A percentile compares a stretch with the other conserved stretches of the same genome.
Conservation (phyloP, 305 asterid species). For the Fraxinus angustifolia region DNA sequence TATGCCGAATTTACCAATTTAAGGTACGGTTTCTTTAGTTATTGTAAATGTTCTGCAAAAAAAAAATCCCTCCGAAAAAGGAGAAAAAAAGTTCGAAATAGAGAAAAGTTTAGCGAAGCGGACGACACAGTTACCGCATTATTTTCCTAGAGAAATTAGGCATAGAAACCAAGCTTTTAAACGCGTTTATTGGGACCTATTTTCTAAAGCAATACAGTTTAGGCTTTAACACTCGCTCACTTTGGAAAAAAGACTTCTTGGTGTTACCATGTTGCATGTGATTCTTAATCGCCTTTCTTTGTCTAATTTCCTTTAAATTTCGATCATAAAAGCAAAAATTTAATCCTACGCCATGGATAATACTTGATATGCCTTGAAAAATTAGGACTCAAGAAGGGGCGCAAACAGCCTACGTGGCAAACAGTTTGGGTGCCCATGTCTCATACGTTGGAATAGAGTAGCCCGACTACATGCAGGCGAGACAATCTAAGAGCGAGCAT, state of each 20-base stretch:
- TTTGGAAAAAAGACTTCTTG: background rate
- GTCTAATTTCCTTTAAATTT: background rate
- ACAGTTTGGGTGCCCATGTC: too few species aligned
- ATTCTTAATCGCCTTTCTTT: background rate
- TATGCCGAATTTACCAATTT: too few species aligned
- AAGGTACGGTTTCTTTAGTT: background rate
- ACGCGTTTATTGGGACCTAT: slow-evolving; percentile 14
- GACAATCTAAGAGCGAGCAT: too few species aligned
- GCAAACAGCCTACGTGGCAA: too few species aligned
- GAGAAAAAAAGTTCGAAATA: background rate
- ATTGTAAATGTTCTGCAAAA: background rate
- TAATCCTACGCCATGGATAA: background rate
- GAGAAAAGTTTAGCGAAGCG: background rate
- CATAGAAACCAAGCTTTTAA: background rate
- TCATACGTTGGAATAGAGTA: too few species aligned
- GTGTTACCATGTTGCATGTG: slow-evolving; percentile 3
- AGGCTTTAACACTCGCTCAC: background rate
- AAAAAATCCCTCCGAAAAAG: too few species aligned
- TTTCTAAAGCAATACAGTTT: background rate
- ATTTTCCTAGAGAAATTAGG: background rate
- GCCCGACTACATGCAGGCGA: too few species aligned
- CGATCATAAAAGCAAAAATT: background rate
- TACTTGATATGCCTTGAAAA: too few species aligned
- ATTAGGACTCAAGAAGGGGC: too few species aligned
- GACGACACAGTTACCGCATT: background rate